These are phyloP conservation scores for Xylaria flabelliformis DNA, from an alignment of 495 filamentous ascomycete species.

Conservation along the genomic window DNA sequence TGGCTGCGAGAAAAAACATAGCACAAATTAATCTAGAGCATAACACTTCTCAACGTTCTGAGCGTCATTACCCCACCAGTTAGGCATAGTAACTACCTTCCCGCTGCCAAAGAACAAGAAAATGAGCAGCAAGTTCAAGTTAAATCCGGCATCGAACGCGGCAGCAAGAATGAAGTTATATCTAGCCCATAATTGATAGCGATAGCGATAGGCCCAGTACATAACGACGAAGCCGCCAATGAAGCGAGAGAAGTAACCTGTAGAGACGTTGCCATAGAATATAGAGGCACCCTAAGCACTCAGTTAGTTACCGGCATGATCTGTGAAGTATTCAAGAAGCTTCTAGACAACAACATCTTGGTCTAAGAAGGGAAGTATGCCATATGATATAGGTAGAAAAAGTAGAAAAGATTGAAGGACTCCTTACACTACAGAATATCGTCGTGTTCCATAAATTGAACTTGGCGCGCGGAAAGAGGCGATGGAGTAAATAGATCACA, in stretches of 20 bases:
- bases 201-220: conserved; percentile 58
- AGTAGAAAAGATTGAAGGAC: not conserved
- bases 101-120: conserved; percentile 62
- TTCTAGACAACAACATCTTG: not conserved
- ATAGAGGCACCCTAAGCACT: conserved; percentile 38
- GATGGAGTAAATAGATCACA: conserved; percentile 56
- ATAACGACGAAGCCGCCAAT: conserved; percentile 64
- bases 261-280: conserved; percentile 59
- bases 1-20: not conserved
- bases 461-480: conserved; percentile 54
- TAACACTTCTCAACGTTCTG: conserved; percentile 48
- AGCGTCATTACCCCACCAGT: conserved; percentile 63
- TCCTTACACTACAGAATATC: conserved; percentile 54
- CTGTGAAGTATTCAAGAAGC: not conserved
- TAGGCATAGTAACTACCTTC: conserved; percentile 60
- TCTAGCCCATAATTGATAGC: conserved; percentile 62
- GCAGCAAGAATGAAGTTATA: conserved; percentile 65
- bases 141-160: conserved; percentile 65
- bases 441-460: conserved; percentile 64
- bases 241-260: conserved; percentile 61
- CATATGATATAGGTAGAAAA: not conserved
- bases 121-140: conserved; percentile 61
- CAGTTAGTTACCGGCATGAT: not conserved
- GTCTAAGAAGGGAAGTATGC: not conserved
- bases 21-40: conserved; percentile 27